A percentile compares a stretch with the other conserved stretches of the same genome.
These are phyloP conservation scores for Hyaloscypha variabilis DNA, from an alignment of 495 filamentous ascomycete genomes.

Conservation along the genomic window DNA sequence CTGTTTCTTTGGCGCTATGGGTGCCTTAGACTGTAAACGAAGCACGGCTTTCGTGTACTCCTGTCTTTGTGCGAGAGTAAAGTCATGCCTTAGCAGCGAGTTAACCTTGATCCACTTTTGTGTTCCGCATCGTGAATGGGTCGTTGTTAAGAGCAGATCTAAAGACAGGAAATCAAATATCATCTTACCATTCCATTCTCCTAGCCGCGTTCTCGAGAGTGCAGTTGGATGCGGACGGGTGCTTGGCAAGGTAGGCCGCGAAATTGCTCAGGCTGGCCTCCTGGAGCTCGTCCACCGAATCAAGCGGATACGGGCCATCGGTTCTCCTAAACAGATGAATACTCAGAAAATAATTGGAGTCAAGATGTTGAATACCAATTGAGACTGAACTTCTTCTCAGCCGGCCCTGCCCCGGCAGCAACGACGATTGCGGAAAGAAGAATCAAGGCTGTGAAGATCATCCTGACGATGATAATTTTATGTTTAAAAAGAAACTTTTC, in stretches of 20 bases:
- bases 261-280: neutral
- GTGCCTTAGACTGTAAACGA: slow-evolving; percentile 58
- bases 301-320: slow-evolving; percentile 6
- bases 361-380: neutral
- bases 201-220: slow-evolving; percentile 13
- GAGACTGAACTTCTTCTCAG: neutral
- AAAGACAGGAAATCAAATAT: too few species aligned
- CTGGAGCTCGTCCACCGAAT: slow-evolving; percentile 12
- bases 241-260: slow-evolving; percentile 5
- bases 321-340: neutral
- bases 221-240: slow-evolving; percentile 1
- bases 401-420: neutral
- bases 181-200: slow-evolving; percentile 20
- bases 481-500: too few species aligned
- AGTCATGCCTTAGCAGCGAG: slow-evolving; percentile 45
- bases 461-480: too few species aligned
- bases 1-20: slow-evolving; percentile 38
- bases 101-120: neutral
- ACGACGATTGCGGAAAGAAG: too few species aligned
- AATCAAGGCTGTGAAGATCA: too few species aligned
- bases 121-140: too few species aligned
- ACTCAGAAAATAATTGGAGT: neutral
- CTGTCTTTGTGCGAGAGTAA: slow-evolving; percentile 50
- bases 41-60: slow-evolving; percentile 65
- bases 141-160: too few species aligned